Evolutionary conservation across 768 basidiomycete species (phyloP), one percentile per base, ranked within the genome.

Genomic region (Mrakia frigida): DNA sequence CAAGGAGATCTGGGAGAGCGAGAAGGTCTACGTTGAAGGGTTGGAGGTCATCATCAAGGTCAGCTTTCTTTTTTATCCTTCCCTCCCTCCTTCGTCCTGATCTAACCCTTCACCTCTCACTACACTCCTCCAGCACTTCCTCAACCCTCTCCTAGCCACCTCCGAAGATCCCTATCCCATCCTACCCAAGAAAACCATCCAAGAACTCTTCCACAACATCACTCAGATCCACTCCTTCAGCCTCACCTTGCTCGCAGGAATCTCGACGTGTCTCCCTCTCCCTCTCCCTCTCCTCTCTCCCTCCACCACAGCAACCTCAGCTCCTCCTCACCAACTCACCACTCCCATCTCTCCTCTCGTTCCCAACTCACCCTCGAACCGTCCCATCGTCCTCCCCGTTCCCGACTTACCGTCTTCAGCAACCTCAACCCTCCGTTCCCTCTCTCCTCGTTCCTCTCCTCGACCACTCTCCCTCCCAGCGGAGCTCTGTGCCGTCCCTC

Each of bases 41-140:
- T 86, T 94, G 59, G 91, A 93, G 78, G 85, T 94, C 70, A 88
- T 94, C 70, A 91, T 94, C 84, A 87, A 89, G 78, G 92, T 92
- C 77, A 61, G 89, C 85, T 68, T 6, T 1, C 13, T 35, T 46
- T 73, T 53, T 86, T 63, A n/a, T n/a, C 14, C 35, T 39, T 73
- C 59, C 73, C 52, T 76, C 37, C 43, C 37, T 80, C 53, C 79
- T 21, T 50, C 18, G 16, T 33, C 37, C 33, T 52, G 39, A 65
- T 11, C 39, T 50, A n/a, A n/a, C n/a, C n/a, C n/a, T n/a, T n/a
- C n/a, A n/a, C n/a, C n/a, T n/a, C n/a, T 31, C 43, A 13, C 6
- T 5, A 31, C 25, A 6, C 4, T 6, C 18, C 46, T 50, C 16
- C 80, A 94, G 92, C 90, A 92, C 81, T 94, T 94, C 80, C 86